Evolutionary conservation across 1,284 basidiomycete genomes (phyloP), one percentile per base, ranked within the genome.

Genomic region (Ceratorhiza oryzae-sativae): DNA sequence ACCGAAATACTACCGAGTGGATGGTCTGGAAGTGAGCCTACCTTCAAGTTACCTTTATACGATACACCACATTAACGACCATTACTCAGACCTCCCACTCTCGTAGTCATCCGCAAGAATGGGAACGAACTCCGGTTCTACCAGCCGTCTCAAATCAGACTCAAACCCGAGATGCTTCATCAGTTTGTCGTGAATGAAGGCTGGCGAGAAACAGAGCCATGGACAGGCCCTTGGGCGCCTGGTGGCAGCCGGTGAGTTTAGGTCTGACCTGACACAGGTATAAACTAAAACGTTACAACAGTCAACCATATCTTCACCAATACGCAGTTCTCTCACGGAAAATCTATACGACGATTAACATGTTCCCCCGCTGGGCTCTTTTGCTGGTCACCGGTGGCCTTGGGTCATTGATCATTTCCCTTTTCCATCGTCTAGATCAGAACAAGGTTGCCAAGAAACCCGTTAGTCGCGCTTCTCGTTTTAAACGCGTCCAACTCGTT

Each of bases 1-100:
- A 93, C 92, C 1, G 81, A 83, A 67, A 79, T 75, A 93, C 91
- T 51, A 92, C 91, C 3, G 91, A 90, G 77, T 93, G 91, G 91
- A 83, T 78, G 48, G 80, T 93, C 62, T 93, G 92, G 92, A 85
- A 86, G 92, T 92, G 78, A 74, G 89, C 73, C n/a, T 41, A 36
- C 12, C 39, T 5, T 18, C 9, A 4, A 45, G 25, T n/a, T 12
- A 18, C 27, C 39, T 49, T 36, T 36, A 39, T 46, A 71, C 8
- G 12, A 58, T 53, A 48, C 48, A 63, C 71, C 9, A 76, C 32
- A 71, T 71, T 71, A 41, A 20, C n/a, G n/a, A 51, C 53, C 72
- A 27, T 73, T 45, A 8, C 3, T 18, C 42, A 93, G 91, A 76
- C 90, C 89, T 9, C 91, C 91, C 0, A 86, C 84, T 71, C 80